Percentiles rank a stretch among this genome's conserved stretches.
phyloP scores from a whole-genome alignment of 129 eudicot genomes.

The Lactuca sativa region DNA sequence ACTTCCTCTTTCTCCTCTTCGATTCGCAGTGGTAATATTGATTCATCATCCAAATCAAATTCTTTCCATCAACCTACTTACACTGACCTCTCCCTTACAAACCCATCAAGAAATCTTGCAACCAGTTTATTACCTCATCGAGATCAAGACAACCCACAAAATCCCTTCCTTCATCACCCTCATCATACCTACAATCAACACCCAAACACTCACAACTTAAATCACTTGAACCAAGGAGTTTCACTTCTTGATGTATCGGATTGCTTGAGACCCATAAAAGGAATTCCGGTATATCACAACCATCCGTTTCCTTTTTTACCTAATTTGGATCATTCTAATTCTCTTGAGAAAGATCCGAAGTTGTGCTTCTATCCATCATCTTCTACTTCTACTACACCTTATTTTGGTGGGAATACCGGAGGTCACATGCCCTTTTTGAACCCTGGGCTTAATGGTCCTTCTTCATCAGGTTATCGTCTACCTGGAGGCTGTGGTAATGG shows the following conservation, averaged over 20 bases:
- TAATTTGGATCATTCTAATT: conserved; percentile 39
- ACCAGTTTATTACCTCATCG: conserved; percentile 12
- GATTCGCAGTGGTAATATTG: conserved; percentile 2
- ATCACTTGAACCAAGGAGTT: conserved; percentile 51
- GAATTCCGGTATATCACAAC: conserved; percentile 86
- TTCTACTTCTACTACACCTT: conserved; percentile 38
- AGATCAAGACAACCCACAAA: conserved; percentile 36
- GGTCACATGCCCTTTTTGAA: conserved; percentile 58
- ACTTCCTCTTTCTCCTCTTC: conserved; percentile 25
- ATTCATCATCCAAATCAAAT: conserved; percentile 24
- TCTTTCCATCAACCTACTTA: conserved; percentile 23
- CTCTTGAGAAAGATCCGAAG: conserved; percentile 61
- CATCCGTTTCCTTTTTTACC: conserved; percentile 67
- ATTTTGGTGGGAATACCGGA: conserved; percentile 37
- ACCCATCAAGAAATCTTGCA: conserved; percentile 35
- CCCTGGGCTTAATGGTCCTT: conserved; percentile 32
- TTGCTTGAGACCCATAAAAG: conserved; percentile 71
- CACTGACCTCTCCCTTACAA: conserved; percentile 64
- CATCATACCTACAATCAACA: conserved; percentile 26
- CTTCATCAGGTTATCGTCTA: conserved; percentile 32
- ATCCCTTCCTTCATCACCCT: conserved; percentile 30
- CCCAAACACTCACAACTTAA: conserved; percentile 26
- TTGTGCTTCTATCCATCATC: conserved; percentile 51
- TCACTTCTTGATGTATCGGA: conserved; percentile 49
- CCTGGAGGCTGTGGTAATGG: conserved; percentile 36